Evolutionary conservation across 2,329 filamentous ascomycete species (phyloP), one percentile per base, ranked within the genome.

Genomic region (Colletotrichum limetticola): DNA sequence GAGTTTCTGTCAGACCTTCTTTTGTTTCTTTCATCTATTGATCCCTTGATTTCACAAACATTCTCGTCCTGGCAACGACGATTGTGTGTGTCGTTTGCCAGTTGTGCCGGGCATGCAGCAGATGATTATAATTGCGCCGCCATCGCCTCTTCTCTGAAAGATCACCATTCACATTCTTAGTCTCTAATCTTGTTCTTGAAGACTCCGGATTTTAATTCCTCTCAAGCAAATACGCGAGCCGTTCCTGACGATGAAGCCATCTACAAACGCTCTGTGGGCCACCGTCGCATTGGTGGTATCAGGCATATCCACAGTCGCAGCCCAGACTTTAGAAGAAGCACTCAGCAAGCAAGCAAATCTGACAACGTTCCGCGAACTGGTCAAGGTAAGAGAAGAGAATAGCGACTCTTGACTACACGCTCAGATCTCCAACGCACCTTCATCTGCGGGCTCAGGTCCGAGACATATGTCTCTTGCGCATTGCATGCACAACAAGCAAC

Each of bases 281-380:
- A 35, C 66, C 22, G 56, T 26, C 16, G 55, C 60, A 24, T 62
- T 63, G 32, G 35, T 46, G 12, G 37, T 68, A 3, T 26, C 71
- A 30, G 55, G 49, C 30, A 59, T 52, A 30, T 65, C 76, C 12
- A 68, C 49, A n/a, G 76, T 77, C 7, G 76, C 74, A 5, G 74
- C 74, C 3, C 72, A 79, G 32, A 83, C 85, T 72, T 72, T 87
- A 65, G 84, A 83, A 1, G 79, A 79, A 7, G 80, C 86, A n/a
- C 76, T 87, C 26, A 76, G 78, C 4, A 78, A 76, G 7, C 81
- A 86, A 68, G 78, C 79, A 68, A 85, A 86, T 69, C 78, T 87
- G 46, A 84, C 81, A 8, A 86, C 82, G 1, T 87, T 84, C 75
- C 83, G 84, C 73, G 77, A 79, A 26, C 78, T 87, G 61, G 83